Evolutionary conservation across 1,284 basidiomycete genomes (phyloP).

Genomic region (Heterobasidion parviporum): DNA sequence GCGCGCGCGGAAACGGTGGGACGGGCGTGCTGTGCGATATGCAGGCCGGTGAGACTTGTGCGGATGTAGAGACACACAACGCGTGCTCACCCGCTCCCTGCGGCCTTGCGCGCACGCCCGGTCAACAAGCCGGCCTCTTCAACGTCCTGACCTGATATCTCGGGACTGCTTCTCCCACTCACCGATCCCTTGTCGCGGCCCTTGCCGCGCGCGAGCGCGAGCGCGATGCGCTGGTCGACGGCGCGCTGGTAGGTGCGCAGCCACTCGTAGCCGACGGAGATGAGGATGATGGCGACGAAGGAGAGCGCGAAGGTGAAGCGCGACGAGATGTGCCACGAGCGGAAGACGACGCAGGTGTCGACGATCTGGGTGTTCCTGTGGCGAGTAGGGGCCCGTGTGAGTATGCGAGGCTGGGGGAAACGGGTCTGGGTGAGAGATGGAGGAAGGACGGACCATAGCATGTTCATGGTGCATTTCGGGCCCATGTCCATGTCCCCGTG

Average conservation of each 20-base stretch:
- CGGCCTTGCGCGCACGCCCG: constrained; percentile 30
- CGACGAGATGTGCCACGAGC: constrained; percentile 63
- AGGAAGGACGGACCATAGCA: constrained; percentile 49
- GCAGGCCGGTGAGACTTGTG: constrained; percentile 1
- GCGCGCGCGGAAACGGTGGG: constrained; percentile 39
- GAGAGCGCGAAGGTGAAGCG: constrained; percentile 49
- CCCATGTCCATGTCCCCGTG: constrained; percentile 43
- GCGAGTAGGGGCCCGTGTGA: background rate
- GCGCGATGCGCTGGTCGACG: constrained; percentile 52
- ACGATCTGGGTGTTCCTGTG: constrained; percentile 65
- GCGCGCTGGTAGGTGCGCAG: constrained; percentile 51
- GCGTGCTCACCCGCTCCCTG: constrained; percentile 32
- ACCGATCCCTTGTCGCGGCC: constrained; percentile 24
- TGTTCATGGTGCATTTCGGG: constrained; percentile 52
- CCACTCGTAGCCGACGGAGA: constrained; percentile 71
- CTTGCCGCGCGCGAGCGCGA: constrained; percentile 36
- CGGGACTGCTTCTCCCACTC: constrained; percentile 36
- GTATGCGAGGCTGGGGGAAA: background rate
- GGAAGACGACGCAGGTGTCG: constrained; percentile 71
- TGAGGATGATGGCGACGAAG: constrained; percentile 49
- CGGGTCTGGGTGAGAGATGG: background rate
- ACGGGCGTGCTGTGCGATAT: constrained; percentile 31
- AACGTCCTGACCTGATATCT: constrained; percentile 19
- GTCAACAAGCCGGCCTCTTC: constrained; percentile 50
- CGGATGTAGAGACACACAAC: background rate